phyloP scores from a whole-genome alignment of 176 grass and related monocot genomes.

The Eleusine indica region DNA sequence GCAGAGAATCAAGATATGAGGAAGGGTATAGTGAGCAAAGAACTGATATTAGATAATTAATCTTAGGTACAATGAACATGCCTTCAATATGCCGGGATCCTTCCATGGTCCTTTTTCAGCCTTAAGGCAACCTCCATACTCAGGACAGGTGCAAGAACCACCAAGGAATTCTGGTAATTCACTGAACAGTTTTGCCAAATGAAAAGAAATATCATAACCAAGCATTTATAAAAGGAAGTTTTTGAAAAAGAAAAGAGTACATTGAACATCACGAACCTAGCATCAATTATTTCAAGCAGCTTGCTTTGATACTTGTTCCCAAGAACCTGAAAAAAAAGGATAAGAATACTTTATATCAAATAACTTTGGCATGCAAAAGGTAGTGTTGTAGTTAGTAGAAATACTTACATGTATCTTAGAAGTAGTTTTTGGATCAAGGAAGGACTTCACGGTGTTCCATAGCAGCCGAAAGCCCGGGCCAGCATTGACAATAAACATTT shows the following conservation, averaged over 20 bases:
- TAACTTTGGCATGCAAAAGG: neutral
- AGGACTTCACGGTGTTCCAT: slow-evolving; percentile 92
- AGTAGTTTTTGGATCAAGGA: slow-evolving; percentile 95
- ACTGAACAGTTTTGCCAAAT: slow-evolving; percentile 47
- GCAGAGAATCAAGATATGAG: neutral
- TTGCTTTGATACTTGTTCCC: slow-evolving; percentile 91
- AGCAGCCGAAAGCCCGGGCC: slow-evolving; percentile 85
- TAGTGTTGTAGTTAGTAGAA: neutral
- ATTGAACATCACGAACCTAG: slow-evolving; percentile 51
- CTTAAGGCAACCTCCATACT: slow-evolving; percentile 87
- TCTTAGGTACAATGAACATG: slow-evolving; percentile 13
- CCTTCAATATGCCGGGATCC: slow-evolving; percentile 86
- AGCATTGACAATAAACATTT: slow-evolving; percentile 99
- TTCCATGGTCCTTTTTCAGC: slow-evolving; percentile 96
- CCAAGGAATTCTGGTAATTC: slow-evolving; percentile 93
- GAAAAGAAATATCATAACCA: slow-evolving; percentile 23
- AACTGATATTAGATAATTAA: slow-evolving; percentile 5
- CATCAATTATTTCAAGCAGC: slow-evolving; percentile 86
- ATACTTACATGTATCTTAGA: slow-evolving; percentile 96
- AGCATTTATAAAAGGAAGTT: slow-evolving; percentile 13
- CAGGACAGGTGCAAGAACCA: slow-evolving; percentile 80
- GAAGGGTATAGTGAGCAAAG: slow-evolving; percentile 9
- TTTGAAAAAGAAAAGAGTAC: neutral
- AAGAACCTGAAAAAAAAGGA: slow-evolving; percentile 76
- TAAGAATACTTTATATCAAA: slow-evolving; percentile 5